A percentile compares a stretch with the other conserved stretches of the same genome.
Evolutionary conservation across 352 stramenopile species (phyloP).

Genomic region (Phytophthora fragariae): DNA sequence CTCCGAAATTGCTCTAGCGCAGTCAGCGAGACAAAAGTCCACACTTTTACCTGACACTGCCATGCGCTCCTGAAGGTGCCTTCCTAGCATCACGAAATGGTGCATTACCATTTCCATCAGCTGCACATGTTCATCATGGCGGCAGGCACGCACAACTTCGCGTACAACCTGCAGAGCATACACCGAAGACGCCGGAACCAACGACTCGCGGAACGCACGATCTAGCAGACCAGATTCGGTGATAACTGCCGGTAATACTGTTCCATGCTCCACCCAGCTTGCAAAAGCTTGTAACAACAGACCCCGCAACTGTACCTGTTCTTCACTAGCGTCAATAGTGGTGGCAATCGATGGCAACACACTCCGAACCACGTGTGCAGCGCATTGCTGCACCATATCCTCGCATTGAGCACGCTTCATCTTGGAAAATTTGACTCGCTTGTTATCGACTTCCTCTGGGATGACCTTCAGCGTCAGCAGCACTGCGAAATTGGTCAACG

Average conservation of each 20-base stretch:
- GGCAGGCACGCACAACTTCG: slow-evolving; percentile 74
- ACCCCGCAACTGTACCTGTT: slow-evolving; percentile 50
- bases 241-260: slow-evolving; percentile 57
- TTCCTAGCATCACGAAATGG: slow-evolving; percentile 78
- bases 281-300: slow-evolving; percentile 70
- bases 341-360: slow-evolving; percentile 67
- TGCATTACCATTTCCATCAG: slow-evolving; percentile 85
- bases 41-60: slow-evolving; percentile 35
- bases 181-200: slow-evolving; percentile 45
- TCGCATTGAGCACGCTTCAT: slow-evolving; percentile 69
- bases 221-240: slow-evolving; percentile 70
- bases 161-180: slow-evolving; percentile 67
- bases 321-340: slow-evolving; percentile 63
- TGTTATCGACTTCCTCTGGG: slow-evolving; percentile 81
- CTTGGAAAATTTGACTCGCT: slow-evolving; percentile 83
- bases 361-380: slow-evolving; percentile 62
- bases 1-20: slow-evolving; percentile 67
- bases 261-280: slow-evolving; percentile 82
- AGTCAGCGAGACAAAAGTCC: slow-evolving; percentile 58
- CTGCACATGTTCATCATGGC: slow-evolving; percentile 62
- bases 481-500: slow-evolving; percentile 78
- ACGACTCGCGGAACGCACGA: slow-evolving; percentile 65
- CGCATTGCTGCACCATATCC: slow-evolving; percentile 71
- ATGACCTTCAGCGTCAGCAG: slow-evolving; percentile 80
- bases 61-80: slow-evolving; percentile 56